Base-by-base conservation (phyloP, 2,329 filamentous ascomycete species). In the Fusarium succisae region DNA sequence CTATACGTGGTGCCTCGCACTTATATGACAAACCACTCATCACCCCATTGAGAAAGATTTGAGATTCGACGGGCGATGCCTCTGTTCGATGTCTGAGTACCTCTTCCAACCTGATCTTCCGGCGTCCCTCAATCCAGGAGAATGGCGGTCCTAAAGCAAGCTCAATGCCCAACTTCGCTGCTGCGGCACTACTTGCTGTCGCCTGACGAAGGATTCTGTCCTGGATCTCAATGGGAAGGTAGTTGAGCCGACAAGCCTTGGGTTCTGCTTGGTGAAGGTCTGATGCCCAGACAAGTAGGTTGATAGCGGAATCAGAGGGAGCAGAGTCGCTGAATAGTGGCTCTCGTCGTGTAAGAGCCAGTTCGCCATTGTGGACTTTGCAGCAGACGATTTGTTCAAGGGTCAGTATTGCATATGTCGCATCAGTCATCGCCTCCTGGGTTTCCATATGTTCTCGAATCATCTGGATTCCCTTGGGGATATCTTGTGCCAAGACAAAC, bases 201-300 rank as follows among this genome's bases (percentile, higher is more conserved):
- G 57, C 55, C 15, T 61, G 44, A 50, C n/a, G 24, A 17, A 77
- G 63, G 48, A 77, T 55, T 32, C 24, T 69, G 32, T 72, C 54
- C 26, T 76, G 72, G 8, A 76, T 72, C 50, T 77, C 70, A 30
- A 71, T 3, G 2, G 75, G 75, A n/a, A 78, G 67, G 32, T 12
- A 41, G 55, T 66, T 54, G 22, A 78, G 55, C 43, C 28, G 17
- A 38, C 37, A 66, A 38, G 44, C 45, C 18, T 54, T n/a, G 43
- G 56, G 54, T 41, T 66, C 43, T 6, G 6, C 28, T 11, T 7
- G 47, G 20, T 43, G 10, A n/a, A 24, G 57, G 28, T 63, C 66
- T 5, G 60, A 41, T 54, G 70, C 66, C 70, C 63, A 76, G n/a
- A 77, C 53, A 65, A 77, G 9, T 41, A 77, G 70, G 13, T 73